These are phyloP conservation scores for Suillus spraguei DNA, from an alignment of 768 basidiomycete genomes.

Conservation along the genomic window DNA sequence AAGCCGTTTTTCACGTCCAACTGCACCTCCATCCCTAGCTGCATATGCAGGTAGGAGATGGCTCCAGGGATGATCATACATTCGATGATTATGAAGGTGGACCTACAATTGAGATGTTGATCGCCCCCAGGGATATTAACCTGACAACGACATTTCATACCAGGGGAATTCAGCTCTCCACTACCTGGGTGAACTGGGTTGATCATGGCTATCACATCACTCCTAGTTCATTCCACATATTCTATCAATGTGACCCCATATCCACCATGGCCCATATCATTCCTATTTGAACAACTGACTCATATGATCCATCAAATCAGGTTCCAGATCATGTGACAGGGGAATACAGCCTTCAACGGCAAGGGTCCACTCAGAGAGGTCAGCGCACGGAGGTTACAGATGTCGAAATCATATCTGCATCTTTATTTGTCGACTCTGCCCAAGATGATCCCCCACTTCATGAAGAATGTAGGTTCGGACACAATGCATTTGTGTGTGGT, in stretches of 20 bases:
- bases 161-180: rapidly evolving
- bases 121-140: not conserved
- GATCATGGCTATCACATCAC: not conserved
- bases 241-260: not conserved
- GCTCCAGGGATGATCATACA: not conserved
- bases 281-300: not conserved
- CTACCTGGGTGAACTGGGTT: not conserved
- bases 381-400: not conserved
- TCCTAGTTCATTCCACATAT: not conserved
- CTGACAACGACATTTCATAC: not conserved
- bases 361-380: rapidly evolving
- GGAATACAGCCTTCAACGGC: not conserved
- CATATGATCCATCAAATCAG: not conserved
- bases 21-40: not conserved
- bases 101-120: not conserved
- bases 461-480: not conserved
- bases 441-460: not conserved
- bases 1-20: not conserved
- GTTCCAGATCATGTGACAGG: not conserved
- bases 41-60: slow-evolving; percentile 6
- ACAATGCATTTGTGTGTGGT: not conserved
- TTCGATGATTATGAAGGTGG: not conserved
- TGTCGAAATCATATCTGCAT: not conserved
- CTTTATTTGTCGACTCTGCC: not conserved
- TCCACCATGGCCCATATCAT: not conserved